These are phyloP conservation scores for Trametes polyzona DNA, from an alignment of 1,284 basidiomycete genomes.

Conservation along the genomic window DNA sequence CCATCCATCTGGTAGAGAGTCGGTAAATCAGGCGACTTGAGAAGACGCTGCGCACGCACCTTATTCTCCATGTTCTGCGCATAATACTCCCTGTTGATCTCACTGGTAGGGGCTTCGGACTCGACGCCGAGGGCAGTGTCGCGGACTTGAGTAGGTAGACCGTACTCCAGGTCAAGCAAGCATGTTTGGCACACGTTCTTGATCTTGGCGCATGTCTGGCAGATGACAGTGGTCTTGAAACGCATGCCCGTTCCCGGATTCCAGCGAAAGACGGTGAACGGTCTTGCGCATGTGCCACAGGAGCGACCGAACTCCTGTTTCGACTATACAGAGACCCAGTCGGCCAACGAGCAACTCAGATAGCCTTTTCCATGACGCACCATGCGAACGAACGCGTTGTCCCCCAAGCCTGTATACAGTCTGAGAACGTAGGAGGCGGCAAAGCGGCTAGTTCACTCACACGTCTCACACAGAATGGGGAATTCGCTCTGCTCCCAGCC, in stretches of 20 bases:
- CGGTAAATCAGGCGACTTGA: not conserved
- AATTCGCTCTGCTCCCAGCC: conserved; percentile 93
- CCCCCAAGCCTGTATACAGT: conserved; percentile 68
- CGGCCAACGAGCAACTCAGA: not conserved
- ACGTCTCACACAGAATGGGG: conserved; percentile 90
- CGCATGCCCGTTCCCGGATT: conserved; percentile 93
- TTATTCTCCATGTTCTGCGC: conserved; percentile 95
- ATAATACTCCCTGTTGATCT: conserved; percentile 97
- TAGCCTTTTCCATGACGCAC: conserved; percentile 79
- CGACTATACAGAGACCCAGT: too few relatives aligned
- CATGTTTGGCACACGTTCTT: conserved; percentile 99
- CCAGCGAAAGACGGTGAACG: conserved; percentile 98
- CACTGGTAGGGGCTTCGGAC: conserved; percentile 90
- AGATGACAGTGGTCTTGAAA: conserved; percentile 98
- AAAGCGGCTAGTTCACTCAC: conserved; percentile 47
- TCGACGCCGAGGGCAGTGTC: conserved; percentile 92
- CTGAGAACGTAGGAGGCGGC: not conserved
- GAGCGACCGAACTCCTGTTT: conserved; percentile 96
- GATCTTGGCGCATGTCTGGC: conserved; percentile 98
- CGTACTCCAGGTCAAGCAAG: conserved; percentile 94
- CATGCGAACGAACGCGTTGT: conserved; percentile 91
- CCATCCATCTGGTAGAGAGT: conserved; percentile 57
- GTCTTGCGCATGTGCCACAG: conserved; percentile 94
- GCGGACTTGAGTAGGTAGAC: conserved; percentile 94
- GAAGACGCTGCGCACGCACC: conserved; percentile 47